Base-by-base conservation (phyloP, 768 basidiomycete genomes). In the Lactarius trivialis region DNA sequence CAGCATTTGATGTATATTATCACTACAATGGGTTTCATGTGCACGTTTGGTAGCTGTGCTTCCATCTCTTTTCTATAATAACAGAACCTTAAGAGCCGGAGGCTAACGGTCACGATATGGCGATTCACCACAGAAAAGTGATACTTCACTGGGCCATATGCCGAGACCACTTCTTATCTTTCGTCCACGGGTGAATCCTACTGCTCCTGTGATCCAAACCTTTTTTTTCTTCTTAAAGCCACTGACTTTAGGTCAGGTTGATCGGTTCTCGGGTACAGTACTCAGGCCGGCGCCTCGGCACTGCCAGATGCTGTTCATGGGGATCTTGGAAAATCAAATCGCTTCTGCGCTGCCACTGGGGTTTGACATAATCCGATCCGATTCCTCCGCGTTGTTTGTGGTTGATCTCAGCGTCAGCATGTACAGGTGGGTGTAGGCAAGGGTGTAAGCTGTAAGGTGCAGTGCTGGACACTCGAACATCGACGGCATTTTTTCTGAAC, bases 1-100 rank as follows among this genome's bases (percentile, higher is more conserved):
- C 58, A 59, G 37, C 63, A 66, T 55, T 60, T 67, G 59, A 65
- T 65, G 65, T 67, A 67, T 54, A 61, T 56, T 67, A 67, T 61
- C 60, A 65, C 41, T 60, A 57, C 65, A 66, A 48, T 58, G 53
- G 39, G 62, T 32, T 60, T 28, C 43, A 60, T 41, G 45, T 51
- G 57, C 32, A 41, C 36, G 32, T 37, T 39, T 59, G 58, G 45
- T 60, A 60, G 45, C 53, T 50, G 60, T 56, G 62, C 48, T 59
- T 63, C 62, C 53, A 34, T 51, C 32, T 55, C 30, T 32, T 41
- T 51, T 32, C 39, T n/a, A 43, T 43, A 30, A n/a, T 24, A 41
- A 17, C 45, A 48, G 21, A 48, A 48, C 1, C 45, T 9, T 48
- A 48, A 48, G 45, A 48, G 14, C 45, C 45, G 45, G 45, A 14